Evolutionary conservation across 306 rosid species (phyloP), one percentile per base, ranked within the genome.

Genomic region (Castanopsis chinensis): DNA sequence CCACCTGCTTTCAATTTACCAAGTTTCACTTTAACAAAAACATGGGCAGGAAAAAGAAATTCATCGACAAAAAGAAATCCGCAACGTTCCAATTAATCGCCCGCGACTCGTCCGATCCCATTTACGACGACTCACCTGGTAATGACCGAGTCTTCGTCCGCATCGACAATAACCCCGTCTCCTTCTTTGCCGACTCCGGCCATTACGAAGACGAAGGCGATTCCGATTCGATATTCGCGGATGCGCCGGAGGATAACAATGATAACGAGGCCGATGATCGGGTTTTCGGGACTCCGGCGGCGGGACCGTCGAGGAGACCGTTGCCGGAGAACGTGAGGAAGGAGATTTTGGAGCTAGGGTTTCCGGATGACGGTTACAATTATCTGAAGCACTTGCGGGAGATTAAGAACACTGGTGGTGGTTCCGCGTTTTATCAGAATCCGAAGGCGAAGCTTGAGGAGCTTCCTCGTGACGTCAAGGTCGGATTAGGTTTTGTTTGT

Each of bases 341-440:
- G 81, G 92, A 95, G 85, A 91, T 93, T 86, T 77, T 95, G 72
- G 98, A 87, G 51, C 88, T 95, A 18, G 98, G 99, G 63, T 90
- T 90, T 82, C 99, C 99, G 0, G 97, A 93, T 51, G 99, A 95
- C 67, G 97, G 99, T 58, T 95, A 93, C 72, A 93, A 95, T 81
- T 95, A 95, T 86, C 83, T 95, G 78, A 71, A 5, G 25, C 99
- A 93, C 72, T 45, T 95, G 89, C 78, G 96, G 78, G 95, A 95
- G 67, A 95, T 93, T 58, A 90, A 82, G 86, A 91, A 90, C 54
- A 37, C 89, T 21, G 99, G 99, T 17, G 97, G 89, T n/a, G 97
- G 97, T 64, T 85, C 98, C 2, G 74, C 86, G 1, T 92, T 84
- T 78, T 91, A 86, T 82, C 71, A 87, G 10, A 95, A 91, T 59